Evolutionary conservation across 306 rosid species (phyloP), one percentile per base, ranked within the genome.

Genomic region (Astragalus membranaceus): DNA sequence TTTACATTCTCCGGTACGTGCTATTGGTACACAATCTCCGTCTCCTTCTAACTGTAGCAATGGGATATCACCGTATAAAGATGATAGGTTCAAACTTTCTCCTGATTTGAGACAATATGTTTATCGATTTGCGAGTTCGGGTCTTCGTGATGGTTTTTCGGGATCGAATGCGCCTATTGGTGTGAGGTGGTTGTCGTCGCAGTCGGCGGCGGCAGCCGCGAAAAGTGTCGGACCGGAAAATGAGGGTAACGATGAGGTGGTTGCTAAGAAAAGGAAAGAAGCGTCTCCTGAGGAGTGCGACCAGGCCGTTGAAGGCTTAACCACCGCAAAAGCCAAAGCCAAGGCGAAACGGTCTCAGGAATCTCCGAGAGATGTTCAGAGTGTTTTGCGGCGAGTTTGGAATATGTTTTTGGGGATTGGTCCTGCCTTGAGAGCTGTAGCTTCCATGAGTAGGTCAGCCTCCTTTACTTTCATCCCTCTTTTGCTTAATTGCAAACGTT

Each of bases 241-340:
- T 0, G 90, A 81, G 56, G 64, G 72, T 5, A 76, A 56, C n/a
- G 85, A 69, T 8, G 87, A 83, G 5, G 16, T 52, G 32, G 77
- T 69, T 50, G 74, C 84, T 15, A 84, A 79, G 67, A 87, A 87
- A 78, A 86, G 85, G 69, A 90, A 84, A 49, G 90, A 88, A 47
- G 94, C 97, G 16, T 90, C 98, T 56, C 94, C 98, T 0, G 97
- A 93, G 81, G 98, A 90, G 49, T 90, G 98, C 44, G 98, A 93
- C 84, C 87, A 90, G 63, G 98, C 98, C 4, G 97, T 93, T 10
- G 94, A 82, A 70, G 97, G 94, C 6, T 81, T 93, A 63, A 93
- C 86, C 59, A 78, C 82, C 3, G 98, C 83, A 4, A 93, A 93
- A 75, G 98, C 98, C 10, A 88, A 88, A 69, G 97, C 94, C 8